Base-by-base conservation (phyloP, 2,329 filamentous ascomycete genomes). In the Colletotrichum sp. region DNA sequence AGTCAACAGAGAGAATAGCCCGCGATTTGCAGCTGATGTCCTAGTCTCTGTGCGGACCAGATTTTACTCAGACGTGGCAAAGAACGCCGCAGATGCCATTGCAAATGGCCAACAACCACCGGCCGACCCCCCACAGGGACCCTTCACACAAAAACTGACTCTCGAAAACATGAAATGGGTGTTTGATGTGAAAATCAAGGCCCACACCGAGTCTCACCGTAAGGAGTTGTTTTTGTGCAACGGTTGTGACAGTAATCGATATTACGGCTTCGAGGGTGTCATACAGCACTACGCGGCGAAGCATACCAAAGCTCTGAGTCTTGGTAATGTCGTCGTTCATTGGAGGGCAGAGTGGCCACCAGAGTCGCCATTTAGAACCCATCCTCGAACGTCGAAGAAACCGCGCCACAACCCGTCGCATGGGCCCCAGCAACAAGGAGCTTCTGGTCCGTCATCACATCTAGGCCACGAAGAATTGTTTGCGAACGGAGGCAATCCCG, bases 101-200 rank as follows among this genome's bases (percentile, higher is more conserved):
- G 86, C 87, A 52, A 85, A 88, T 68, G 88, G 90, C 38, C 85
- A 83, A 77, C 77, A 86, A 71, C 86, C 87, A 6, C 79, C 83
- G 32, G 70, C 81, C 12, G 91, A 93, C 76, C 87, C 89, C 9
- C 84, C 86, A 3, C 85, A 89, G 76, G 90, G 88, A 0, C 87
- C 90, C 8, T 90, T 88, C 79, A 91, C 89, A 30, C 88, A 91
- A 81, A 93, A 89, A 80, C 86, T 96, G 68, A 94, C 93, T 2
- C 85, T 97, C 78, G 94, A 96, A 81, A 95, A 96, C 80, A 96
- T 97, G 94, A 96, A 94, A 83, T 96, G 93, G 92, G 87, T 96
- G 34, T 96, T 94, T 82, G 94, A 96, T 80, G 91, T 91, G 78
- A 96, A 95, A 82, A 89, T 97, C 81, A 94, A 92, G 80, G 91